Evolutionary conservation across 208 protist species (phyloP).

Genomic region (Polymyxa betae): DNA sequence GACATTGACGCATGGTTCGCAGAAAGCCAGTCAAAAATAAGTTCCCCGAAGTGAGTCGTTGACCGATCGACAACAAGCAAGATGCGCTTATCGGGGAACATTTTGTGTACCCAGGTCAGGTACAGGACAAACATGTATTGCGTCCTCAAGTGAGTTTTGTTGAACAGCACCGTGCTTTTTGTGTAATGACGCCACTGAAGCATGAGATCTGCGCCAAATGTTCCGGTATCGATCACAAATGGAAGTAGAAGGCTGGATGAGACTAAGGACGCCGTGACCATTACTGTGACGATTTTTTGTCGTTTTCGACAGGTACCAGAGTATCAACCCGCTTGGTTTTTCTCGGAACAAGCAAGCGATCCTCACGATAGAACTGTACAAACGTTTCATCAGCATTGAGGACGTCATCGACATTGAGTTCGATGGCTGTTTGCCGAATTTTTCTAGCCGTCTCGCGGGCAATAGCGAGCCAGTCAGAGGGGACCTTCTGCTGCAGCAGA

Average conservation of each 20-base stretch:
- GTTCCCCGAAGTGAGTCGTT: background rate
- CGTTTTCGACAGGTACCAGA: background rate
- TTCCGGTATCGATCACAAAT: background rate
- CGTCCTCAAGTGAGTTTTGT: background rate
- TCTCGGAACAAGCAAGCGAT: background rate
- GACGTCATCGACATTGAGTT: background rate
- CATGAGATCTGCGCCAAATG: background rate
- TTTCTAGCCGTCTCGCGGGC: background rate
- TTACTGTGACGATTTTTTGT: background rate
- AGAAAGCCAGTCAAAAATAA: background rate
- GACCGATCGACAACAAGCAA: background rate
- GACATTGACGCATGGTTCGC: background rate
- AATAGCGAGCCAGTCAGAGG: background rate
- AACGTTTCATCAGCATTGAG: background rate
- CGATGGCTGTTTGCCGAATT: background rate
- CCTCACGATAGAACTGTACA: background rate
- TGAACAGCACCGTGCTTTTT: background rate
- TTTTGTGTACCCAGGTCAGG: background rate
- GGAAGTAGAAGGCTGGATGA: background rate
- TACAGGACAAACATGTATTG: background rate
- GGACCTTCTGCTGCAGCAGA: background rate
- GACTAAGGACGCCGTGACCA: background rate
- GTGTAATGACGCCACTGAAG: background rate
- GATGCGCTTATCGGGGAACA: background rate
- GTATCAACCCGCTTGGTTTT: background rate